Conservation (phyloP, 1,139 yeast genomes). For the Geotrichum klebahnii region DNA sequence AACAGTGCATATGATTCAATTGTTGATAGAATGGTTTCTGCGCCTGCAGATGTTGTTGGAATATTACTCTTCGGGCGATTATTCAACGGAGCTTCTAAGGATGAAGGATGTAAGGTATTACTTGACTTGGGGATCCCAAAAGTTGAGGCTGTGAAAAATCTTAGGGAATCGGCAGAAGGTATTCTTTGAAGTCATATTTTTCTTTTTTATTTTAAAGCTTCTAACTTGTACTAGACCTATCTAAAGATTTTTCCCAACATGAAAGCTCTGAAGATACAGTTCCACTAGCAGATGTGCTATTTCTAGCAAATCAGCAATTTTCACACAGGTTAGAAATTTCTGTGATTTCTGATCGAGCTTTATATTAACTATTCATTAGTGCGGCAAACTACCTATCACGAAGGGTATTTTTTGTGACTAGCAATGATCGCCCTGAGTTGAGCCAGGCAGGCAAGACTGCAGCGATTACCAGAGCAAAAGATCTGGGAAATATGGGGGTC, state of each 20-base stretch:
- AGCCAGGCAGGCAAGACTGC: constrained; percentile 39
- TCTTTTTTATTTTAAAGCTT: too few relatives aligned
- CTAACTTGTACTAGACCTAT: neutral
- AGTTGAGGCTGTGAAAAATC: constrained; percentile 29
- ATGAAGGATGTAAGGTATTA: constrained; percentile 27
- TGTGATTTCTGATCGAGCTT: constrained; percentile 12
- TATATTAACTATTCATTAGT: constrained; percentile 11
- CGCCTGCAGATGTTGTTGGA: constrained; percentile 37
- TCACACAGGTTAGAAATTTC: constrained; percentile 16
- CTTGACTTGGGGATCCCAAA: constrained; percentile 36
- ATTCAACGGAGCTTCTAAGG: constrained; percentile 23
- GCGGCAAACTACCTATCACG: constrained; percentile 29
- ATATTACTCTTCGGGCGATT: constrained; percentile 39
- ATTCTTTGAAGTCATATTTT: constrained; percentile 6
- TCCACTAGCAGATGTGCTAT: constrained; percentile 32
- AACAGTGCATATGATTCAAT: constrained; percentile 35
- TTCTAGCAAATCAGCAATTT: constrained; percentile 33
- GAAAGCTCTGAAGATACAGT: constrained; percentile 12
- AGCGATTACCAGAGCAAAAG: constrained; percentile 58
- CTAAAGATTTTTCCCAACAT: neutral
- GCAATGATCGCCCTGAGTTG: constrained; percentile 52
- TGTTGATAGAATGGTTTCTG: constrained; percentile 33
- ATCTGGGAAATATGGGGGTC: constrained; percentile 33
- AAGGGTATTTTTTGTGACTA: constrained; percentile 54
- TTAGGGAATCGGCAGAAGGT: constrained; percentile 31